phyloP scores from a whole-genome alignment of 2,329 filamentous ascomycete species.

The Fusarium anthophilum region DNA sequence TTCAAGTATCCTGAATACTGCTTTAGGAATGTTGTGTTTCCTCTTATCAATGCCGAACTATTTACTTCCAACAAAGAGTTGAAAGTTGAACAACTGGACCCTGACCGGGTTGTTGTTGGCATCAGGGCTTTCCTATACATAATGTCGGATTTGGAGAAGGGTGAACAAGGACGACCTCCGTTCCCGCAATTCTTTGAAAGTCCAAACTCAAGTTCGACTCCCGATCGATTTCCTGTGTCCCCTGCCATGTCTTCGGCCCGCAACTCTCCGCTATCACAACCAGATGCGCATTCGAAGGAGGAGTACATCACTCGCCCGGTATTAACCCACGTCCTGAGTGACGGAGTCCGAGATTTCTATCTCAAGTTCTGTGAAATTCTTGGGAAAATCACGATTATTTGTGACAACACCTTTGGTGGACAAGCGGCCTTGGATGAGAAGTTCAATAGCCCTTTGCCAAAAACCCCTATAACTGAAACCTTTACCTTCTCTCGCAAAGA shows the following conservation, averaged over 20 bases:
- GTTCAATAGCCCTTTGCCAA: conserved; percentile 85
- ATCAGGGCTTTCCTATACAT: conserved; percentile 94
- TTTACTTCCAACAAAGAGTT: conserved; percentile 80
- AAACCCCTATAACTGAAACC: conserved; percentile 93
- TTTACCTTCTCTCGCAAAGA: conserved; percentile 91
- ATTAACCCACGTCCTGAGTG: conserved; percentile 70
- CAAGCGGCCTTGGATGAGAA: conserved; percentile 97
- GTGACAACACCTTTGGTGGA: conserved; percentile 95
- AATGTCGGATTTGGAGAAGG: conserved; percentile 91
- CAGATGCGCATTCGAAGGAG: conserved; percentile 53
- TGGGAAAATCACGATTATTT: conserved; percentile 94
- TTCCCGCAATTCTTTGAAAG: conserved; percentile 77
- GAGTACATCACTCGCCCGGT: conserved; percentile 75
- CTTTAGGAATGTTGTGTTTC: conserved; percentile 92
- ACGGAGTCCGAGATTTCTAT: conserved; percentile 86
- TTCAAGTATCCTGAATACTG: conserved; percentile 95
- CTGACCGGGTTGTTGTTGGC: conserved; percentile 96
- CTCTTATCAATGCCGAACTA: conserved; percentile 90
- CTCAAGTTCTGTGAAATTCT: conserved; percentile 92
- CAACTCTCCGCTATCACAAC: conserved; percentile 40
- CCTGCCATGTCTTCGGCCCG: conserved; percentile 50
- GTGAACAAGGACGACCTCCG: conserved; percentile 78
- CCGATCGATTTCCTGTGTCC: conserved; percentile 61
- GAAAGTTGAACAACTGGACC: conserved; percentile 91
- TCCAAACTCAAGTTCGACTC: conserved; percentile 40